These are phyloP conservation scores for Quercus gilva DNA, from an alignment of 306 rosid species.

Conservation along the genomic window DNA sequence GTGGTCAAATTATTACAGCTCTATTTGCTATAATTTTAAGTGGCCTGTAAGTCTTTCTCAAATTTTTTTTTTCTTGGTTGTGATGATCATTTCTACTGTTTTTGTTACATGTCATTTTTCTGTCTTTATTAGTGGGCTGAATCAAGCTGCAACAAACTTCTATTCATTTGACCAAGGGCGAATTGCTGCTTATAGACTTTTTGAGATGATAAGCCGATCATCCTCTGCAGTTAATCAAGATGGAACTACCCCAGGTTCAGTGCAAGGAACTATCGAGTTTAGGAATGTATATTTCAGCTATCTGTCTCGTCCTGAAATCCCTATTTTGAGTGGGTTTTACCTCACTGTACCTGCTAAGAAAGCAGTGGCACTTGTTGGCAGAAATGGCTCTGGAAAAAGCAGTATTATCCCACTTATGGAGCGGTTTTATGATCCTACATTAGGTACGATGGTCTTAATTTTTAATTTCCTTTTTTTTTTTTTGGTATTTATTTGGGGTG, in stretches of 20 bases:
- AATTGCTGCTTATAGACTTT: constrained; percentile 97
- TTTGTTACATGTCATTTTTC: constrained; percentile 22
- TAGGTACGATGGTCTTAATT: constrained; percentile 48
- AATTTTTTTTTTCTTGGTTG: neutral
- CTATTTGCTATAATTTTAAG: constrained; percentile 94
- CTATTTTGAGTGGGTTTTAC: constrained; percentile 97
- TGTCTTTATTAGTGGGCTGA: constrained; percentile 65
- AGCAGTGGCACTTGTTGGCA: constrained; percentile 98
- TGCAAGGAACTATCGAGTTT: constrained; percentile 96
- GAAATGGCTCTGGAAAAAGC: constrained; percentile 99
- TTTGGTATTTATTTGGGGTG: constrained; percentile 8
- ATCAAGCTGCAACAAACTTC: constrained; percentile 99
- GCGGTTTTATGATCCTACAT: constrained; percentile 97
- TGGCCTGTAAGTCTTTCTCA: constrained; percentile 80
- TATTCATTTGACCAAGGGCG: constrained; percentile 99
- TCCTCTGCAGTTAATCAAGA: constrained; percentile 81
- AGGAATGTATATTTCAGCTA: constrained; percentile 97
- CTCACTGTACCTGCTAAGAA: constrained; percentile 98
- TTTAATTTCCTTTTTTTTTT: neutral
- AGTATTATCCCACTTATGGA: constrained; percentile 99
- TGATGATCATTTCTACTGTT: constrained; percentile 19
- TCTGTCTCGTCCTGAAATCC: constrained; percentile 99
- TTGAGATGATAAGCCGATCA: constrained; percentile 99
- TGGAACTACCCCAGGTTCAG: constrained; percentile 63
- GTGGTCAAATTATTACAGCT: constrained; percentile 95